phyloP scores from a whole-genome alignment of 345 rosid species.

The Eucalyptus camaldulensis region DNA sequence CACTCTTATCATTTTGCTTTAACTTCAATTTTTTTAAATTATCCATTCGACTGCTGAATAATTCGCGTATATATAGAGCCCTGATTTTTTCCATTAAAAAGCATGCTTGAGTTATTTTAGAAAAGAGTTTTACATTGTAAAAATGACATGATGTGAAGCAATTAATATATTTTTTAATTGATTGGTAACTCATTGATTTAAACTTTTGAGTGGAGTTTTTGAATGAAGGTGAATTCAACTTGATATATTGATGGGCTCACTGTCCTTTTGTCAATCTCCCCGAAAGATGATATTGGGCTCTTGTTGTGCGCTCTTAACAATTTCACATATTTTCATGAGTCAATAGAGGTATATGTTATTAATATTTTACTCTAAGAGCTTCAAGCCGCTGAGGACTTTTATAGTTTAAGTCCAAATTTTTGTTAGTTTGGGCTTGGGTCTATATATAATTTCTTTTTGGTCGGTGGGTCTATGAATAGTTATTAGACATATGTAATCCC shows the following conservation, averaged over 20 bases:
- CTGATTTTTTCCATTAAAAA: too few species aligned
- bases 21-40: not conserved
- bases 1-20: not conserved
- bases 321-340: not conserved
- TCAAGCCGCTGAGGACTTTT: fast-evolving
- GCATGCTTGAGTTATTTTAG: not conserved
- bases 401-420: too few species aligned
- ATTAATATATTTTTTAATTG: too few species aligned
- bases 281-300: not conserved
- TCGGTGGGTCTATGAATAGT: too few species aligned
- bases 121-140: too few species aligned
- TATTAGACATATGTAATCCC: too few species aligned
- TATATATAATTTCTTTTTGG: too few species aligned
- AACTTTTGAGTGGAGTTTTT: not conserved
- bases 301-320: not conserved
- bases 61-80: too few species aligned
- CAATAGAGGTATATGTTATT: not conserved
- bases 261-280: fast-evolving
- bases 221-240: fast-evolving
- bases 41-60: not conserved
- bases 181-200: fast-evolving
- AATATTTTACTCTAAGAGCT: too few species aligned
- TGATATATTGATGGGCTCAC: fast-evolving
- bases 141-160: too few species aligned
- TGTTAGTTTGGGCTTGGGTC: too few species aligned